phyloP scores from a whole-genome alignment of 345 rosid species.

The Aethionema arabicum region DNA sequence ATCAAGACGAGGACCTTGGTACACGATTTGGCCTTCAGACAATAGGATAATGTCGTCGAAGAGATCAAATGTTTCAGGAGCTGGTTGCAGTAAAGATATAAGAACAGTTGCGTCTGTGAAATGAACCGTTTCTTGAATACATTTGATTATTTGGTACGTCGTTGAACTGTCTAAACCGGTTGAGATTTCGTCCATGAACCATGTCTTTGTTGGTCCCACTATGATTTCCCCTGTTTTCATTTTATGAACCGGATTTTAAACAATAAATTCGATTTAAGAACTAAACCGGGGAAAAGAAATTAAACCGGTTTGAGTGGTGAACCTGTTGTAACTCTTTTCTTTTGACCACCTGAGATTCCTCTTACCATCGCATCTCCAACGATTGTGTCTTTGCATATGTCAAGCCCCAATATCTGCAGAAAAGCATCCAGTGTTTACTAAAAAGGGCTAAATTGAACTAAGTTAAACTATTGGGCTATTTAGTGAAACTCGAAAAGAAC shows the following conservation, averaged over 20 bases:
- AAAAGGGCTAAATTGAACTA: too few species aligned
- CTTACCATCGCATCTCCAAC: slow-evolving; percentile 80
- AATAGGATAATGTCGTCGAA: slow-evolving; percentile 79
- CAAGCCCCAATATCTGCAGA: slow-evolving; percentile 74
- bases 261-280: neutral
- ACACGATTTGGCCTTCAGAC: slow-evolving; percentile 82
- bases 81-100: slow-evolving; percentile 86
- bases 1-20: slow-evolving; percentile 79
- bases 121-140: slow-evolving; percentile 76
- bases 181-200: slow-evolving; percentile 95
- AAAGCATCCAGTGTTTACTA: neutral
- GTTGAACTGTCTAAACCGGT: slow-evolving; percentile 96
- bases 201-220: slow-evolving; percentile 86
- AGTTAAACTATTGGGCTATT: slow-evolving; percentile 16
- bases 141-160: slow-evolving; percentile 82
- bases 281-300: too few species aligned
- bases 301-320: neutral
- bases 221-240: slow-evolving; percentile 77
- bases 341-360: slow-evolving; percentile 93
- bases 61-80: slow-evolving; percentile 87
- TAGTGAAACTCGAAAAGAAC: neutral
- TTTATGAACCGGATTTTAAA: neutral
- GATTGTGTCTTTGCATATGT: slow-evolving; percentile 76
- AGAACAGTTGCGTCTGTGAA: slow-evolving; percentile 67
- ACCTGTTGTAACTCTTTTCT: slow-evolving; percentile 92